Conservation (phyloP, 371 early-diverging fungal genomes). For the Mortierella sp. region DNA sequence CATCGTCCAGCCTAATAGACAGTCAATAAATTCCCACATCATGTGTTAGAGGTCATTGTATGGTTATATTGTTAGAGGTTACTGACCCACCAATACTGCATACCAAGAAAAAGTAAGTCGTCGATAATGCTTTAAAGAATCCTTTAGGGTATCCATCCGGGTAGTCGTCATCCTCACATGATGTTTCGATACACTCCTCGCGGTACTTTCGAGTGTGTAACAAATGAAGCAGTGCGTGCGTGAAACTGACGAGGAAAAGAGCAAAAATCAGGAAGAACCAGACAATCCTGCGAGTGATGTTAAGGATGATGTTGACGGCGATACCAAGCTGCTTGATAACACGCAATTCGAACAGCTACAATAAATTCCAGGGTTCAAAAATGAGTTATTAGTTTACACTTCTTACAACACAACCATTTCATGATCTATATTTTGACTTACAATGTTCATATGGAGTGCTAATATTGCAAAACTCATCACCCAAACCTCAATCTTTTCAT, state of each 20-base stretch:
- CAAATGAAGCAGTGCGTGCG: conserved; percentile 45
- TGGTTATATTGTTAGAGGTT: background rate
- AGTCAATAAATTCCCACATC: background rate
- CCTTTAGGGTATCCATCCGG: conserved; percentile 20
- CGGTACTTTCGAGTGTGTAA: conserved; percentile 25
- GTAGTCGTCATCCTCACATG: background rate
- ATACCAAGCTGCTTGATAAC: conserved; percentile 48
- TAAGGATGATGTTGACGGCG: conserved; percentile 51
- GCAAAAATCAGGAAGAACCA: conserved; percentile 55
- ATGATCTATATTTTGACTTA: conserved; percentile 15
- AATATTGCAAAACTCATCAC: conserved; percentile 48
- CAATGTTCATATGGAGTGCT: conserved; percentile 44
- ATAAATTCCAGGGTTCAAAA: background rate
- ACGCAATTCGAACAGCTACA: conserved; percentile 48
- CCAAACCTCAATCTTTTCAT: conserved; percentile 25
- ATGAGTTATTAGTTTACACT: background rate
- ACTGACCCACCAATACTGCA: background rate
- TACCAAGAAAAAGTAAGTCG: conserved; percentile 53
- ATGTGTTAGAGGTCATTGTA: background rate
- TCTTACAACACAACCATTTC: background rate
- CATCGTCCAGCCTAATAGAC: conserved; percentile 40
- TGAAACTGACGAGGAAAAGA: conserved; percentile 43
- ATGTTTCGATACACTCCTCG: background rate
- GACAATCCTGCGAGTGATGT: conserved; percentile 38
- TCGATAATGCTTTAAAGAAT: conserved; percentile 20